Conservation (phyloP, 2,329 filamentous ascomycete genomes). For the Tolypocladium capitatum region DNA sequence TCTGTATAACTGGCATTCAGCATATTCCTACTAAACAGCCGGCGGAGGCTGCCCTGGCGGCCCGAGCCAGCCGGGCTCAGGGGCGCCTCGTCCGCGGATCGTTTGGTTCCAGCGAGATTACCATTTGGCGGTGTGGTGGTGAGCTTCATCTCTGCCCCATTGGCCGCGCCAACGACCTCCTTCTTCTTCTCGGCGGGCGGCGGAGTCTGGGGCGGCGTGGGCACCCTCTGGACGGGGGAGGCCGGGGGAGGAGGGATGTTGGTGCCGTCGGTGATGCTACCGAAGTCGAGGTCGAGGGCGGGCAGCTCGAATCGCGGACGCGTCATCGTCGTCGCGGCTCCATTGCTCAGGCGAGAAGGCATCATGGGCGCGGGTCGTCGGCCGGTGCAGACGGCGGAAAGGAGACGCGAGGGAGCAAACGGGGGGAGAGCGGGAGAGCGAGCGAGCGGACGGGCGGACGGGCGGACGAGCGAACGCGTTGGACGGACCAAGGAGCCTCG, state of each 20-base stretch:
- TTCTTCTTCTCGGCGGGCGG: slow-evolving; percentile 11
- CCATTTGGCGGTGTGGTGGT: slow-evolving; percentile 22
- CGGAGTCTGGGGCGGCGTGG: slow-evolving; percentile 27
- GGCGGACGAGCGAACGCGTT: background rate
- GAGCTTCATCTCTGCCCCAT: slow-evolving; percentile 2
- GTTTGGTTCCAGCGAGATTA: slow-evolving; percentile 32
- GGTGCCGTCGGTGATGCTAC: slow-evolving; percentile 46
- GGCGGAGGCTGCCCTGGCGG: slow-evolving; percentile 42
- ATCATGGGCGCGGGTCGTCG: slow-evolving; percentile 8
- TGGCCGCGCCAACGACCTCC: slow-evolving; percentile 6
- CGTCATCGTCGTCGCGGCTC: slow-evolving; percentile 6
- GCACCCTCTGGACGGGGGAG: slow-evolving; percentile 37
- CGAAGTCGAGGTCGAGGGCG: slow-evolving; percentile 43
- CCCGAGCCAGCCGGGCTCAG: slow-evolving; percentile 37
- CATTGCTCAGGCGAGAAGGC: slow-evolving; percentile 18
- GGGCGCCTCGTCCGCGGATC: slow-evolving; percentile 35
- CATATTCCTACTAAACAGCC: slow-evolving; percentile 41
- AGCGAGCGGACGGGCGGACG: background rate
- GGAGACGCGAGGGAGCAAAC: background rate
- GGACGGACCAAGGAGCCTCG: background rate
- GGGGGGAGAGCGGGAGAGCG: background rate
- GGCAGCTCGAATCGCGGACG: slow-evolving; percentile 40
- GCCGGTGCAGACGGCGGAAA: background rate
- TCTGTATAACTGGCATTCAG: slow-evolving; percentile 41
- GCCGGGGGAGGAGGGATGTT: slow-evolving; percentile 45